Conservation (phyloP, 352 stramenopile genomes). For the Globisporangium parvum region DNA sequence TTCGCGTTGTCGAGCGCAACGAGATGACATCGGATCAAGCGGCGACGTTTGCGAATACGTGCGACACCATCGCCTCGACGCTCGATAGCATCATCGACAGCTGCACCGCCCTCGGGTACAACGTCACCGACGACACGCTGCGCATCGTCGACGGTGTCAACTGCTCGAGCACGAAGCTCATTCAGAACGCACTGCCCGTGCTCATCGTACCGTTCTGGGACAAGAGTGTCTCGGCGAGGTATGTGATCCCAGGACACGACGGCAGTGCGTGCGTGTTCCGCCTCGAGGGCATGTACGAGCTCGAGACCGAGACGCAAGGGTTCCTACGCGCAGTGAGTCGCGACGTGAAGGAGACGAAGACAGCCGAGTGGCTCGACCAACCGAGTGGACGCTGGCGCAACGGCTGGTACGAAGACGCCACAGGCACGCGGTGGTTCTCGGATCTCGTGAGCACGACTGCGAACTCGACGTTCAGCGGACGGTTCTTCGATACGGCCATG, state of each 20-base stretch:
- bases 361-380: conserved; percentile 7
- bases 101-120: conserved; percentile 20
- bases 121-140: conserved; percentile 20
- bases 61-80: conserved; percentile 17
- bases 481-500: conserved; percentile 15
- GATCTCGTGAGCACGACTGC: conserved; percentile 19
- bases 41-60: conserved; percentile 8
- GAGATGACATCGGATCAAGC: conserved; percentile 2
- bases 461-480: conserved; percentile 9
- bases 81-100: conserved; percentile 23
- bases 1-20: conserved; percentile 11
- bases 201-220: conserved; percentile 24
- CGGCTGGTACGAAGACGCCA: conserved; percentile 23
- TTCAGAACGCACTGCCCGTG: conserved; percentile 22
- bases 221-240: conserved; percentile 9
- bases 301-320: conserved; percentile 2
- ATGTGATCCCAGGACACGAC: conserved; percentile 18
- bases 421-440: conserved; percentile 18
- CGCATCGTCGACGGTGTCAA: conserved; percentile 21
- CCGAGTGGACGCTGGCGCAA: conserved; percentile 18
- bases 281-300: conserved; percentile 16
- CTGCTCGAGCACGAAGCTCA: conserved; percentile 3
- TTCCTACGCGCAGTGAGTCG: conserved; percentile 13
- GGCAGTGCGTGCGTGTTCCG: conserved; percentile 26
- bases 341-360: conserved; percentile 12